phyloP scores from a whole-genome alignment of 2,329 filamentous ascomycete genomes.

The Fusarium longipes region DNA sequence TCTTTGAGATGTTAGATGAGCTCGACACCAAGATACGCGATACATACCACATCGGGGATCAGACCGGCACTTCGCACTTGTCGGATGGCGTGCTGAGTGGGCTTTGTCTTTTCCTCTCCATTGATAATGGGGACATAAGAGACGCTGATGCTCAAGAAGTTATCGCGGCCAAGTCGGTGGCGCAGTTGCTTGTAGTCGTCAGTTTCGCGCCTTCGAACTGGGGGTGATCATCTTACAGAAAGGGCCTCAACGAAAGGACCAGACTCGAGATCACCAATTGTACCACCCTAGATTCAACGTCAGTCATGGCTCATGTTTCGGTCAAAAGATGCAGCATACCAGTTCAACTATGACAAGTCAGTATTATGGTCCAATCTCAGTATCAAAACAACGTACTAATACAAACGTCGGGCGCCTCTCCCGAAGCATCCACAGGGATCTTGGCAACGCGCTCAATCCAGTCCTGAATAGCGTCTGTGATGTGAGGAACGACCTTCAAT shows the following conservation, averaged over 20 bases:
- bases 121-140: conserved; percentile 80
- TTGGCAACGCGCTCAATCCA: conserved; percentile 90
- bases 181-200: conserved; percentile 67
- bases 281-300: conserved; percentile 61
- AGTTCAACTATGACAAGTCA: conserved; percentile 24
- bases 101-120: conserved; percentile 93
- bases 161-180: conserved; percentile 76
- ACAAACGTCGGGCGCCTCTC: conserved; percentile 87
- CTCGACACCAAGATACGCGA: background rate
- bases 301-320: background rate
- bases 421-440: conserved; percentile 87
- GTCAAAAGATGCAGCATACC: conserved; percentile 5
- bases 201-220: background rate
- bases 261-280: conserved; percentile 84
- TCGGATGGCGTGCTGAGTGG: conserved; percentile 90
- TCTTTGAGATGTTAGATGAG: conserved; percentile 59
- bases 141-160: conserved; percentile 91
- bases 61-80: conserved; percentile 84
- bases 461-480: conserved; percentile 85
- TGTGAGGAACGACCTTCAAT: conserved; percentile 75
- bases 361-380: background rate
- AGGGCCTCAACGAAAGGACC: conserved; percentile 90
- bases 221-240: conserved; percentile 50
- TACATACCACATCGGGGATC: conserved; percentile 72
- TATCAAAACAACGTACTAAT: conserved; percentile 71